Percentiles rank a stretch among this genome's conserved stretches.
These are phyloP conservation scores for Pontederia crassipes DNA, from an alignment of 176 grass and related monocot genomes.

Conservation along the genomic window DNA sequence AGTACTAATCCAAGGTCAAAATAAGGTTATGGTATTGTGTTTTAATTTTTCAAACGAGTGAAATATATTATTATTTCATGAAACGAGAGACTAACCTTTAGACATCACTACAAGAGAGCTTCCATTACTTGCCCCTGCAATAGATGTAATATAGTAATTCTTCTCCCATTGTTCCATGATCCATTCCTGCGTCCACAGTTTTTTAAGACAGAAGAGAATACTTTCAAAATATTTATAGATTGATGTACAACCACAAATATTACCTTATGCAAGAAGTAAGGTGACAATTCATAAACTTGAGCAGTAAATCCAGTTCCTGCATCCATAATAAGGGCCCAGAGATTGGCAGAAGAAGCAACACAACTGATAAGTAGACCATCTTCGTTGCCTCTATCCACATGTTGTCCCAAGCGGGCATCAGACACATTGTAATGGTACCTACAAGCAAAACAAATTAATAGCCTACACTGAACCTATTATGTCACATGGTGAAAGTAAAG, in stretches of 20 bases:
- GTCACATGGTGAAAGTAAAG: not conserved
- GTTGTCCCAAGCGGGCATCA: slow-evolving; percentile 38
- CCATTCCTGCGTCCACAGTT: slow-evolving; percentile 32
- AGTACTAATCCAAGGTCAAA: not conserved
- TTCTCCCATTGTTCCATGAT: slow-evolving; percentile 63
- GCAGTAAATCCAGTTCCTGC: slow-evolving; percentile 60
- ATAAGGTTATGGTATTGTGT: not conserved
- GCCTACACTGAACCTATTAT: too few relatives aligned
- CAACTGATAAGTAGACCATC: slow-evolving; percentile 66
- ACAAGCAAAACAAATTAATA: not conserved
- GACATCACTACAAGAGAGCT: slow-evolving; percentile 59
- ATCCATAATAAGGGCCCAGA: slow-evolving; percentile 82
- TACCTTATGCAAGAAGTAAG: slow-evolving; percentile 30
- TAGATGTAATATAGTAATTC: slow-evolving; percentile 47
- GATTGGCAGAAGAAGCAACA: slow-evolving; percentile 52
- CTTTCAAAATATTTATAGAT: not conserved
- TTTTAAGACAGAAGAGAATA: too few relatives aligned
- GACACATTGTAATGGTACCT: slow-evolving; percentile 78
- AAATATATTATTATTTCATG: not conserved
- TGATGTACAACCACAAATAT: not conserved
- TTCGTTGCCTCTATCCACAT: slow-evolving; percentile 72
- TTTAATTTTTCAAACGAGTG: too few relatives aligned
- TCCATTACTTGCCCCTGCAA: slow-evolving; percentile 43
- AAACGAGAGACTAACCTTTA: slow-evolving; percentile 27
- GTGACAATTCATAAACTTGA: slow-evolving; percentile 58